Evolutionary conservation across 306 rosid genomes (phyloP).

Genomic region (Cucurbita ficifolia): DNA sequence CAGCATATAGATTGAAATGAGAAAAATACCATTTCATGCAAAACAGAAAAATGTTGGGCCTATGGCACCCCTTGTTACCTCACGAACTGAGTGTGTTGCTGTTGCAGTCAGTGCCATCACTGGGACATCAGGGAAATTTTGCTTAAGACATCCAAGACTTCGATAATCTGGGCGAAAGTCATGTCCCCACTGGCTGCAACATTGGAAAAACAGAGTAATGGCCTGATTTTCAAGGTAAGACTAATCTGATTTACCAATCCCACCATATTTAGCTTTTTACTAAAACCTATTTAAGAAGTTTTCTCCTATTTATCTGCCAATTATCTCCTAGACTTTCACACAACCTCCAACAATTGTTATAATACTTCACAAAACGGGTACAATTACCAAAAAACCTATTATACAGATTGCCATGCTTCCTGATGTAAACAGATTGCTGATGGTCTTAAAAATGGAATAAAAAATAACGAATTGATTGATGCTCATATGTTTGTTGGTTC

Average conservation of each 20-base stretch:
- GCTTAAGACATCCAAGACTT: conserved; percentile 77
- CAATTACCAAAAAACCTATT: not conserved
- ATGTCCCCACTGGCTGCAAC: conserved; percentile 94
- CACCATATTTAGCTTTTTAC: not conserved
- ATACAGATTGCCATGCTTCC: not conserved
- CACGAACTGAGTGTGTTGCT: conserved; percentile 74
- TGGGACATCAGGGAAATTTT: conserved; percentile 59
- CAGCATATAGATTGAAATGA: conserved; percentile 10
- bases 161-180: conserved; percentile 98
- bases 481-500: not conserved
- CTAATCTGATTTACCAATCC: not conserved
- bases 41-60: not conserved
- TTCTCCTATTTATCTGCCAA: not conserved
- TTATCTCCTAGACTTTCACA: not conserved
- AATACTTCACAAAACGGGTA: not conserved
- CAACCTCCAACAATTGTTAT: not conserved
- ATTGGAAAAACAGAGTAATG: conserved; percentile 1
- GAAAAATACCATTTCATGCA: not conserved
- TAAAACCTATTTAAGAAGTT: not conserved
- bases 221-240: not conserved
- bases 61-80: conserved; percentile 26
- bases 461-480: not conserved
- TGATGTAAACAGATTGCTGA: not conserved
- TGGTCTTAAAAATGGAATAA: not conserved
- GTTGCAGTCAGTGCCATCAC: conserved; percentile 99